Evolutionary conservation across 1,139 yeast species (phyloP), one percentile per base, ranked within the genome.

Genomic region (Geotrichum armillariae): DNA sequence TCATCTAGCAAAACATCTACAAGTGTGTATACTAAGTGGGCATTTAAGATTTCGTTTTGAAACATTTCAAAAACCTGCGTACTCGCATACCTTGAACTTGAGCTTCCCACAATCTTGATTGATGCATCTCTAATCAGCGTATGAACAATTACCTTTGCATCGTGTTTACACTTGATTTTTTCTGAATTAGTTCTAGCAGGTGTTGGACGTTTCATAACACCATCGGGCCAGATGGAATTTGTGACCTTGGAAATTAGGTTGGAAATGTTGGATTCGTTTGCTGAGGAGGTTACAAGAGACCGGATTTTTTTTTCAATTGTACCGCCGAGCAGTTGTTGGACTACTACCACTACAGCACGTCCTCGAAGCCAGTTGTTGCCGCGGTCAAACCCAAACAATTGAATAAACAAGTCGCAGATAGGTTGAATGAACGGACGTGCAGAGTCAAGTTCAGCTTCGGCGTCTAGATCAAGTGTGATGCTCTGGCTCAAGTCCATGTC

Each of bases 321-420:
- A 2, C 95, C 88, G 0, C 97, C 97, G 48, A 91, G 76, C 1
- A 91, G 66, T 65, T 89, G 96, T 65, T 90, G 97, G 39, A 90
- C 71, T 2, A 91, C 80, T 2, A 89, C 82, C 36, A 90, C 76
- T 3, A 89, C 74, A 0, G 97, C 96, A 45, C 91, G 73, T 0
- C 96, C 97, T 49, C 95, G 71, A 1, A 90, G 68, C 22, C 96
- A 89, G 52, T 66, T 66, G 49, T 80, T 82, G 1, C 86, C 75
- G 38, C 76, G 77, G 50, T 83, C 80, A 23, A 88, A 69, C 20
- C 87, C 80, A 67, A 91, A 91, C 0, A 89, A 64, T 0, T 85
- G 73, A 18, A 87, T 77, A 45, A 90, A 75, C 9, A 88, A 65
- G 57, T 89, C 95, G 57, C 94, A 85, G 2, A 91, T 82, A 0